Conservation (phyloP, 2,329 filamentous ascomycete genomes). For the Aspergillus ochraceus region DNA sequence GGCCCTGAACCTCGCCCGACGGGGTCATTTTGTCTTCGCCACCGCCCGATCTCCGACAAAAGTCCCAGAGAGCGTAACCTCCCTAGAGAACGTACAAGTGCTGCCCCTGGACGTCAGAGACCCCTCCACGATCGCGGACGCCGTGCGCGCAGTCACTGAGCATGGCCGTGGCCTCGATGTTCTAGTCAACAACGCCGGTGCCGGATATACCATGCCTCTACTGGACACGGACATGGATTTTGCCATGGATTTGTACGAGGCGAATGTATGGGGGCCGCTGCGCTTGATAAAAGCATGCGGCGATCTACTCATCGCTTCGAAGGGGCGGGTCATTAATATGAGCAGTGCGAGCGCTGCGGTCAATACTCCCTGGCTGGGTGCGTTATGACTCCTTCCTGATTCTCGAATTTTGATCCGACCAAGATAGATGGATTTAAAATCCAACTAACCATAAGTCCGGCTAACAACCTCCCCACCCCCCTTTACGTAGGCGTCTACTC, state of each 20-base stretch:
- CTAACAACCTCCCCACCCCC: conserved; percentile 2
- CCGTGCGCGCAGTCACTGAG: conserved; percentile 16
- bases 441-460: background rate
- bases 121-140: conserved; percentile 17
- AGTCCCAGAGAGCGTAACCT: conserved; percentile 24
- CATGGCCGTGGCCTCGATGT: conserved; percentile 33
- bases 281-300: conserved; percentile 28
- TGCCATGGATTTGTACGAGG: conserved; percentile 29
- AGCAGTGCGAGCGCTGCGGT: conserved; percentile 18
- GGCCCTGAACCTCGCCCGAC: conserved; percentile 36
- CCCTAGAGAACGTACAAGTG: conserved; percentile 23
- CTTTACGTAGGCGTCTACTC: conserved; percentile 32
- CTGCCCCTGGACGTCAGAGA: conserved; percentile 26
- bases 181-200: conserved; percentile 44
- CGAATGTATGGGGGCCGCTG: conserved; percentile 32
- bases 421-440: background rate
- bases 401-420: conserved; percentile 11
- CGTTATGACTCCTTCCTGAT: conserved; percentile 13
- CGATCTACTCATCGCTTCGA: conserved; percentile 22
- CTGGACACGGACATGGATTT: conserved; percentile 23
- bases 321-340: conserved; percentile 29
- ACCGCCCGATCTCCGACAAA: conserved; percentile 41
- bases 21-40: conserved; percentile 42
- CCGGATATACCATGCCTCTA: conserved; percentile 24
- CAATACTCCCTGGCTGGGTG: conserved; percentile 38